Base-by-base conservation (phyloP, 1,284 basidiomycete genomes). In the Ganoderma sinense region DNA sequence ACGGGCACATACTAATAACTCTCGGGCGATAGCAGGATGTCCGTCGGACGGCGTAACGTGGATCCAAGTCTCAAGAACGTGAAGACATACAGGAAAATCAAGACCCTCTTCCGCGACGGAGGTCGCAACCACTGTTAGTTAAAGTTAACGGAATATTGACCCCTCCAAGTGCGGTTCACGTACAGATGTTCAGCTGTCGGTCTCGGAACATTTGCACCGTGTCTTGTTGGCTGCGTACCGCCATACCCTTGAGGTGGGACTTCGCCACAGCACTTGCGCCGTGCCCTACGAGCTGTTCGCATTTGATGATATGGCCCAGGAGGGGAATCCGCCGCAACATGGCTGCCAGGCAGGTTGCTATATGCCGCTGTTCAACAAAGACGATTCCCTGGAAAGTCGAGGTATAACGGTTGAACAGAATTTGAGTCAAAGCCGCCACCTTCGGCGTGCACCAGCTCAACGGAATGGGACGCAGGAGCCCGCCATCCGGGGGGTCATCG, bases 101-200 rank as follows among this genome's bases (percentile, higher is more conserved):
- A 96, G 85, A 0, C 94, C 95, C 82, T 96, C 94, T 81, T 97
- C 95, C 0, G 94, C 95, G 7, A 96, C 94, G 10, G 91, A 90
- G 0, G 94, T 96, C 4, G 94, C 92, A 70, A 96, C 84, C 36
- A 96, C 92, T 94, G 56, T 31, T 36, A 36, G 10, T 14, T 6
- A 45, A 23, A 40, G 58, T 58, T 23, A 59, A 39, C 20, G 2
- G n/a, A 36, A 60, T 31, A 4, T 11, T n/a, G 13, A 23, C 13
- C 41, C 45, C 43, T 26, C 31, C 29, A n/a, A 33, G 43, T 29
- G 1, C 31, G 10, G 39, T 26, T 40, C 13, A 85, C 90, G 74
- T 77, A 93, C 92, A 80, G 45, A 96, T 80, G 77, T 96, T 95
- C 58, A 91, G 83, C 65, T 85, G 82, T 0, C 89, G 86, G 2